phyloP scores from a whole-genome alignment of 2,329 filamentous ascomycete species.

The Hypomyces rosellus region DNA sequence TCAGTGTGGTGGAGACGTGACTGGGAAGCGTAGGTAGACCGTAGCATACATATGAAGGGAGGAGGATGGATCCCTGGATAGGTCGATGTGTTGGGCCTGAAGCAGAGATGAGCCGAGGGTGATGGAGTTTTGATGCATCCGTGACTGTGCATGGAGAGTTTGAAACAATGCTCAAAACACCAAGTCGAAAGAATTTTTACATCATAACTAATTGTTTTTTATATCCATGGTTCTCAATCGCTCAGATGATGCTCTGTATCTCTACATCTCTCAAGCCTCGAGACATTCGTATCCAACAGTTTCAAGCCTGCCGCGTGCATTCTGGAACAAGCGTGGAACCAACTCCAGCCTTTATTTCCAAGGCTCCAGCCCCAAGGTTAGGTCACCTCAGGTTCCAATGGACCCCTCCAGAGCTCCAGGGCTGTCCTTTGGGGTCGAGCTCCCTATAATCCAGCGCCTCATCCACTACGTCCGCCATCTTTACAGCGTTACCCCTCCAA shows the following conservation, averaged over 20 bases:
- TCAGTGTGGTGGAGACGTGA: conserved; percentile 11
- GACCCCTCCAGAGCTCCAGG: too few species aligned
- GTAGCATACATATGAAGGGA: too few species aligned
- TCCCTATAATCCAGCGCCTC: neutral
- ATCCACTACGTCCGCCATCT: neutral
- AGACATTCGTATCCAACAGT: neutral
- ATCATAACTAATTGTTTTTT: too few species aligned
- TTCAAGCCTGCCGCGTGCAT: neutral
- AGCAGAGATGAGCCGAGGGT: too few species aligned
- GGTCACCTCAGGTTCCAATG: neutral
- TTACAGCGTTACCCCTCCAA: conserved; percentile 1
- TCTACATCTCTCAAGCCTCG: neutral
- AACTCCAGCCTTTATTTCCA: neutral
- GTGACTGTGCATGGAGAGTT: too few species aligned
- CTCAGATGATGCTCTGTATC: too few species aligned
- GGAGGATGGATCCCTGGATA: neutral
- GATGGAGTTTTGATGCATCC: too few species aligned
- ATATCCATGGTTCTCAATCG: too few species aligned
- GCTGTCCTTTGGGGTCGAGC: neutral
- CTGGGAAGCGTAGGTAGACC: conserved; percentile 2
- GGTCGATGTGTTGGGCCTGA: neutral
- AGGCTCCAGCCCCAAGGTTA: too few species aligned
- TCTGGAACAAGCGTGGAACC: neutral
- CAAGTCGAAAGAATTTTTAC: too few species aligned
- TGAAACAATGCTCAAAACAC: too few species aligned